These are phyloP conservation scores for Agaricales sp. DNA, from an alignment of 1,284 basidiomycete species.

Conservation along the genomic window DNA sequence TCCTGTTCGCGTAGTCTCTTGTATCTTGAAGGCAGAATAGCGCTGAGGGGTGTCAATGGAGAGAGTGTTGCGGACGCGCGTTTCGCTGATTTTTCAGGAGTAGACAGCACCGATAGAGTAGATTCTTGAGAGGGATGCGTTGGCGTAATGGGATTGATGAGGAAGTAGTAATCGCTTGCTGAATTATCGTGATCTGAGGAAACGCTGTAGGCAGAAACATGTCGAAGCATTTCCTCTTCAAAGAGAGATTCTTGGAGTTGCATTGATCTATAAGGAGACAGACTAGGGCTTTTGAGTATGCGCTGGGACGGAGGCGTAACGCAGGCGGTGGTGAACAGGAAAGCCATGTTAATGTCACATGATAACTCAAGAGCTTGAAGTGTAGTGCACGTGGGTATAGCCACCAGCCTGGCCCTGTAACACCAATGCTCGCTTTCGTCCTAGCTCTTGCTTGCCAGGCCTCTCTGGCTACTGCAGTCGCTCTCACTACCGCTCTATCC, in stretches of 20 bases:
- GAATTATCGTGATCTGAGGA: background rate
- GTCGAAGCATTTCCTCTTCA: background rate
- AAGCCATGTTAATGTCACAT: background rate
- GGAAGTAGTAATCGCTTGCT: background rate
- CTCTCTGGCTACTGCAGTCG: conserved; percentile 26
- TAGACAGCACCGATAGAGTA: background rate
- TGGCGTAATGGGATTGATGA: background rate
- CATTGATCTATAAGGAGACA: background rate
- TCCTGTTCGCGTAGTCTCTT: background rate
- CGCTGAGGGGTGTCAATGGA: background rate
- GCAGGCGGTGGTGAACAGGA: conserved; percentile 1
- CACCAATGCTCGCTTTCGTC: conserved; percentile 1
- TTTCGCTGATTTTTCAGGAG: background rate
- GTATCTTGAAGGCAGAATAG: background rate
- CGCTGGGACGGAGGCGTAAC: background rate
- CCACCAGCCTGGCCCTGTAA: background rate
- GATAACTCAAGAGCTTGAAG: background rate
- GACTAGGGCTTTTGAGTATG: background rate
- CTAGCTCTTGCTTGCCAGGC: background rate
- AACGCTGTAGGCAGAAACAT: background rate
- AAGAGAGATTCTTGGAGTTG: background rate
- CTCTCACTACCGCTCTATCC: conserved; percentile 80
- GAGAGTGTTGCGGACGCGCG: background rate
- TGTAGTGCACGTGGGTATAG: background rate
- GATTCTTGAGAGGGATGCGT: background rate